Base-by-base conservation (phyloP, 345 rosid species). In the Eucalyptus curtisii region DNA sequence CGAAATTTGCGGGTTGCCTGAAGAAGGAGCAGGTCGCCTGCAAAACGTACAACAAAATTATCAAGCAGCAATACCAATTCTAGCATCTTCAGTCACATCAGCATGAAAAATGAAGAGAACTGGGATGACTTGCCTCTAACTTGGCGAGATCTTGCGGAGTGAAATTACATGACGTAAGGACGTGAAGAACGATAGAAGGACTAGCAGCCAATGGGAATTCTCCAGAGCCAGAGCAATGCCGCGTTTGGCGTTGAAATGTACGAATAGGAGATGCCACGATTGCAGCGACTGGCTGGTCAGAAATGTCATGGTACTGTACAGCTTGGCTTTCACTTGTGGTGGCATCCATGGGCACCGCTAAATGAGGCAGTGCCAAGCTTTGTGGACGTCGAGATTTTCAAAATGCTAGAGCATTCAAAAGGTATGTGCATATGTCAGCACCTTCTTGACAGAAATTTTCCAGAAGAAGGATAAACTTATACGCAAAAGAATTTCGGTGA, bases 1-100 rank as follows among this genome's bases (percentile, higher is more conserved):
- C 76, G 61, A 97, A 95, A 89, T 95, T 95, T 87, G 98, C 99
- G 19, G 97, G 97, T 94, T 93, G 97, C 94, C 99, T 95, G 90
- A 98, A 98, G 95, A 96, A 98, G 61, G 95, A 97, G 89, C 99
- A 95, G 86, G 99, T 96, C 82, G 95, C 99, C 99, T 98, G 96
- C 94, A 92, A 90, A 90, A 52, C 42, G 87, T 85, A 84, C 88
- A 81, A 66, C 90, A 71, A 91, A 94, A 94, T 88, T 91, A 92
- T 93, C 93, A 93, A 95, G 94, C 93, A 91, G 94, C 95, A 95
- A 90, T 90, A 93, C 92, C 93, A 90, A 93, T 94, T 91, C 96
- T 90, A 89, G 49, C 84, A 50, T 59, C 61, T 66, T 85, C 55
- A 89, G 84, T 87, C 57, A 59, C 9, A 89, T 87, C 17, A 53